phyloP scores from a whole-genome alignment of 177 flowering plant species.

The Telopea speciosissima region DNA sequence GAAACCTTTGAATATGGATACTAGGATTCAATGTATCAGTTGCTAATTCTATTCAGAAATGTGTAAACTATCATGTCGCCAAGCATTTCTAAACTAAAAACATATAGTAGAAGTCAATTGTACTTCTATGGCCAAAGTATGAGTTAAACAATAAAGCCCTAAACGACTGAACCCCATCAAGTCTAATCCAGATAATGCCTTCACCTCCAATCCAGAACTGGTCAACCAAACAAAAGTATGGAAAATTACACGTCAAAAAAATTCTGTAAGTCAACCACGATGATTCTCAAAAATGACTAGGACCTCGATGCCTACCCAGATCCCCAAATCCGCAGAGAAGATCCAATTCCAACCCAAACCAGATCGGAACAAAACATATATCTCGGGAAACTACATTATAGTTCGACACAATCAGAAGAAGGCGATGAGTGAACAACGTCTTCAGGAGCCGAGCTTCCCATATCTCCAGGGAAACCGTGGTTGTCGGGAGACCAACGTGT shows the following conservation, averaged over 20 bases:
- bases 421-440: conserved; percentile 27
- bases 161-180: not conserved
- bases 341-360: not conserved
- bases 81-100: not conserved
- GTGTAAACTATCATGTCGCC: not conserved
- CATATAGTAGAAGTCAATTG: not conserved
- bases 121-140: not conserved
- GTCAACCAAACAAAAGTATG: not conserved
- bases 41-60: too few species aligned
- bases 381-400: not conserved
- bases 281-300: not conserved
- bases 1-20: not conserved
- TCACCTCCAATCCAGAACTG: not conserved
- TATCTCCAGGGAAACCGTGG: conserved; percentile 77
- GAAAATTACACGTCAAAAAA: not conserved
- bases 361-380: not conserved
- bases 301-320: not conserved
- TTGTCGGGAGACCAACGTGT: conserved; percentile 57
- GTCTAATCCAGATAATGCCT: not conserved
- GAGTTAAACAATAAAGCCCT: not conserved
- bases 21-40: too few species aligned
- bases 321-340: conserved; percentile 3
- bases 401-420: conserved; percentile 43
- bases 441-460: conserved; percentile 35
- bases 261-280: not conserved